phyloP scores from a whole-genome alignment of 2,329 filamentous ascomycete species.

The Fusarium sp. region DNA sequence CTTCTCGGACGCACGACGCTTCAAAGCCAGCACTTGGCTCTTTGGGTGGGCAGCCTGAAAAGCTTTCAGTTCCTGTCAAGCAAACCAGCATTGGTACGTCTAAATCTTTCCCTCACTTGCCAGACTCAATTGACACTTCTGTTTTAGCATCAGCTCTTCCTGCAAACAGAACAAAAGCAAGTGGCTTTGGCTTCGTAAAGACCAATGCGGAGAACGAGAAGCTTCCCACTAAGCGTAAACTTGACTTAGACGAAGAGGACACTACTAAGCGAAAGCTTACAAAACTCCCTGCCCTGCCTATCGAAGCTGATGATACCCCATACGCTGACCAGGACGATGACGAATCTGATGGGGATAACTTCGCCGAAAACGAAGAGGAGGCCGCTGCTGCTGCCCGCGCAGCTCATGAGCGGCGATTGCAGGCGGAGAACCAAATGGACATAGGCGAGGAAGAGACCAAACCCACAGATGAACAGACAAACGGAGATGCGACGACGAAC shows the following conservation, averaged over 20 bases:
- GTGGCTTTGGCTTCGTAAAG: slow-evolving; percentile 86
- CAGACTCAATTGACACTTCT: slow-evolving; percentile 43
- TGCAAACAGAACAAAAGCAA: slow-evolving; percentile 79
- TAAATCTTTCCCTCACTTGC: background rate
- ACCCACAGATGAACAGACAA: slow-evolving; percentile 48
- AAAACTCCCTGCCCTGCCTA: slow-evolving; percentile 83
- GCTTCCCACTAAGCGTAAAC: slow-evolving; percentile 75
- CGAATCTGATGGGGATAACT: slow-evolving; percentile 80
- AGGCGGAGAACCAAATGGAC: slow-evolving; percentile 64
- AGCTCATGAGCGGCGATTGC: slow-evolving; percentile 82
- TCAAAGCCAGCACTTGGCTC: slow-evolving; percentile 63
- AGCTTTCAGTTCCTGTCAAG: slow-evolving; percentile 50
- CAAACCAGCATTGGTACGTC: slow-evolving; percentile 54
- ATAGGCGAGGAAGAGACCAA: slow-evolving; percentile 51
- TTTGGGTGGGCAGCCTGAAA: slow-evolving; percentile 57
- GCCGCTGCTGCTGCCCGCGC: slow-evolving; percentile 86
- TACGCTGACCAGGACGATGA: slow-evolving; percentile 74
- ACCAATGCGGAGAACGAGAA: slow-evolving; percentile 74
- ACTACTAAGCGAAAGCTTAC: slow-evolving; percentile 88
- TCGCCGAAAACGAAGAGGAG: slow-evolving; percentile 87
- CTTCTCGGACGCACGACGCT: slow-evolving; percentile 66
- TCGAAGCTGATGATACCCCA: slow-evolving; percentile 71
- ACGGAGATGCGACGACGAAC: slow-evolving; percentile 46
- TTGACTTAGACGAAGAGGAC: slow-evolving; percentile 91
- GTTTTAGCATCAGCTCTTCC: slow-evolving; percentile 66